Base-by-base conservation (phyloP, 1,139 yeast species). In the Pneumocystis sp. region DNA sequence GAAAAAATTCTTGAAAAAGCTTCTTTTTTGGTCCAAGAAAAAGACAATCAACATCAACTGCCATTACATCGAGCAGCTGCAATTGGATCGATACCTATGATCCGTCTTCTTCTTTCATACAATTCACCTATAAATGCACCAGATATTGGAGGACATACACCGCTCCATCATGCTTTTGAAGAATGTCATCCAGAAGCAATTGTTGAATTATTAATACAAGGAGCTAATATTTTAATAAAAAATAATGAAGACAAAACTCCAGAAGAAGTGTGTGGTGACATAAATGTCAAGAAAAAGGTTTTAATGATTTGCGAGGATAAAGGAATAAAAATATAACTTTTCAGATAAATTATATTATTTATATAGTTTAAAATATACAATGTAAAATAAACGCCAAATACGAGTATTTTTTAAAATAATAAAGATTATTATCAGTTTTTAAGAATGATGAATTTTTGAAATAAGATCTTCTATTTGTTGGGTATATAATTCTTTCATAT, bases 141-240 rank as follows among this genome's bases (percentile, higher is more conserved):
- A 60, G 97, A 91, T 73, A 71, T 71, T 25, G 80, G 81, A 64
- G 95, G 96, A 0, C 89, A 95, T 91, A 87, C 96, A 0, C 85
- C 96, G 0, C 74, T 91, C 70, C 96, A 89, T 74, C 96, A 89
- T 74, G 96, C 97, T 0, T 76, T 87, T 65, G 93, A 96, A 0
- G 98, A 91, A 74, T 97, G 97, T 0, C 86, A 86, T 72, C 91
- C 86, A 1, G 96, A 89, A 67, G 83, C 84, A 8, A 96, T 88
- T 0, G 80, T 83, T 1, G 72, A 78, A 59, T 76, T 91, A 63
- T 83, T 85, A 5, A 79, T 80, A 62, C 77, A 80, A 39, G 95
- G 95, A 0, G 96, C 96, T 0, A 89, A 87, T 71, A 68, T 73
- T 7, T 50, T 19, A 25, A 29, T 21, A 12, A 50, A 50, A 50